These are phyloP conservation scores for Malus hybrid DNA, from an alignment of 331 rosid species.

Conservation along the genomic window DNA sequence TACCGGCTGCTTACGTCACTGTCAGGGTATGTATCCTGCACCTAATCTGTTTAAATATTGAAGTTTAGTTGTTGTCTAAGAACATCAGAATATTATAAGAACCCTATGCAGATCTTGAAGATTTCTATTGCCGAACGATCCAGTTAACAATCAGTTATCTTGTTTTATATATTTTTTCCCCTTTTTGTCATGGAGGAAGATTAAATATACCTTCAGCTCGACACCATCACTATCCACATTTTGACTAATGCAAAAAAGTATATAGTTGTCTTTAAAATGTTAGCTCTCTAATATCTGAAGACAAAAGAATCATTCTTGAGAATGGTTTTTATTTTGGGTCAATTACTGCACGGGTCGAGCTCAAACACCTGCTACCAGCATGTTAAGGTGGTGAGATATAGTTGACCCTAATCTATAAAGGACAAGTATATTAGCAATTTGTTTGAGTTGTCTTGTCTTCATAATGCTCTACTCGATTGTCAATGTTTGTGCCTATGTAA, in stretches of 20 bases:
- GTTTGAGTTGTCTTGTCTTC: neutral
- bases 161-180: too few relatives aligned
- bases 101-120: neutral
- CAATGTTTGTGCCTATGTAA: neutral
- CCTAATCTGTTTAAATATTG: neutral
- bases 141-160: neutral
- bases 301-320: too few relatives aligned
- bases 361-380: neutral
- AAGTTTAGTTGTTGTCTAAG: neutral
- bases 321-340: neutral
- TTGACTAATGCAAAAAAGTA: neutral
- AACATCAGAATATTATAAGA: neutral
- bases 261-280: neutral
- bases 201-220: neutral
- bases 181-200: neutral
- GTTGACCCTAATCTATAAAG: neutral
- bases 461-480: neutral
- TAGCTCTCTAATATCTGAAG: neutral
- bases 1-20: constrained; percentile 92
- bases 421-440: neutral
- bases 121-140: neutral
- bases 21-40: constrained; percentile 54
- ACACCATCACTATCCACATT: neutral
- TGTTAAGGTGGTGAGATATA: neutral
- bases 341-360: neutral